phyloP scores from a whole-genome alignment of 495 filamentous ascomycete genomes.

The Penicillium cinerascens region DNA sequence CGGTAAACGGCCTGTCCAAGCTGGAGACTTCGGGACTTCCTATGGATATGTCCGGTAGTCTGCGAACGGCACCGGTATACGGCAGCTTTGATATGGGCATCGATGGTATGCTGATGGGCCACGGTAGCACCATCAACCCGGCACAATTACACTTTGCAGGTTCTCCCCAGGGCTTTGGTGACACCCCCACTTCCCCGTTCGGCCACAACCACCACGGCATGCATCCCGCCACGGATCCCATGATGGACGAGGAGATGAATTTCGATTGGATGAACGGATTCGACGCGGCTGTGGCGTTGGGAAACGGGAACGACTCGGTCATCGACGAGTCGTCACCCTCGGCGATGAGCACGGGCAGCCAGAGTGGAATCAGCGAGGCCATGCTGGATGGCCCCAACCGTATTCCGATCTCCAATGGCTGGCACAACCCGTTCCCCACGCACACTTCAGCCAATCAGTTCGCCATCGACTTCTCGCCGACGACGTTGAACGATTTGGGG shows the following conservation, averaged over 20 bases:
- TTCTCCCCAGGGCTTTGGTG: conserved; percentile 67
- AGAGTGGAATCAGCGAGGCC: conserved; percentile 86
- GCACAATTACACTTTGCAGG: conserved; percentile 91
- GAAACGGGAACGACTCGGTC: conserved; percentile 66
- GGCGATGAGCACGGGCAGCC: conserved; percentile 87
- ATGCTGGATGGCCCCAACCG: conserved; percentile 82
- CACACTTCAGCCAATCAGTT: conserved; percentile 59
- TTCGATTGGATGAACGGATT: conserved; percentile 88
- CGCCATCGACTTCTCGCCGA: conserved; percentile 54
- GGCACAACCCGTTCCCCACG: conserved; percentile 64
- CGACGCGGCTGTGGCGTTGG: conserved; percentile 70
- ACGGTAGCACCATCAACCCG: conserved; percentile 86
- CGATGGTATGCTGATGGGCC: conserved; percentile 72
- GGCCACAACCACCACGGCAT: conserved; percentile 61
- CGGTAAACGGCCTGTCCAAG: conserved; percentile 64
- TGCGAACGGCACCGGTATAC: conserved; percentile 78
- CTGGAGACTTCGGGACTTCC: conserved; percentile 76
- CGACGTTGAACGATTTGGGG: conserved; percentile 41
- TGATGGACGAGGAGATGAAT: conserved; percentile 68
- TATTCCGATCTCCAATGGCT: conserved; percentile 53
- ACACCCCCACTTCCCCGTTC: conserved; percentile 70
- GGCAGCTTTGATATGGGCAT: conserved; percentile 66
- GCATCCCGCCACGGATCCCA: conserved; percentile 40
- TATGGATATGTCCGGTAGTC: conserved; percentile 56
- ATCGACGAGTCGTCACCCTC: conserved; percentile 94